A percentile compares a stretch with the other conserved stretches of the same genome.
These are phyloP conservation scores for Phytophthora agathidicida DNA, from an alignment of 352 stramenopile genomes.

Conservation along the genomic window DNA sequence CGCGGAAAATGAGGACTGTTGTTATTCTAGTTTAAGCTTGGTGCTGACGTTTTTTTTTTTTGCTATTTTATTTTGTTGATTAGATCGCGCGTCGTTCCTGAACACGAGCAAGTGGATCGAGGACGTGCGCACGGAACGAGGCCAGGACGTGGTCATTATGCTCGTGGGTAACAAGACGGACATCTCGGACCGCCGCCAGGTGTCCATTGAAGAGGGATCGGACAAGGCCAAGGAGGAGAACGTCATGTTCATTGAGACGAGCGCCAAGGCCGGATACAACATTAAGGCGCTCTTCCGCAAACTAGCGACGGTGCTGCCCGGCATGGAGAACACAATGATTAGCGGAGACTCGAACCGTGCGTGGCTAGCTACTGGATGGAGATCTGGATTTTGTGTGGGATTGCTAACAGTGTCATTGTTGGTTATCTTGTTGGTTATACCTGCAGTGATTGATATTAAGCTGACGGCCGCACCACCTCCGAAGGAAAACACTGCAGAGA, in stretches of 20 bases:
- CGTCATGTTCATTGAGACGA: conserved; percentile 99
- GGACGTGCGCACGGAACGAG: conserved; percentile 97
- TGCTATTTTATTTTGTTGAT: background rate
- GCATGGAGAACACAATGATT: conserved; percentile 93
- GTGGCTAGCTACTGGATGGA: conserved; percentile 16
- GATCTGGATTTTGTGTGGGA: no score
- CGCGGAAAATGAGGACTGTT: no score
- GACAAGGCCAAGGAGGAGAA: conserved; percentile 98
- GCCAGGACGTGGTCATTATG: conserved; percentile 99
- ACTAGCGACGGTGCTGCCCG: conserved; percentile 96
- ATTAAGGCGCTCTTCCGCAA: conserved; percentile 99
- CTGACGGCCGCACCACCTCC: conserved; percentile 78
- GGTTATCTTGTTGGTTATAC: conserved; percentile 7
- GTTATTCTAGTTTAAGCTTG: conserved; percentile 4
- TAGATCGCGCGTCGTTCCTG: conserved; percentile 96
- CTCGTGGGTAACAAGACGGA: conserved; percentile 99
- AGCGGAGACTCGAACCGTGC: conserved; percentile 88
- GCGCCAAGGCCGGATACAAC: conserved; percentile 97
- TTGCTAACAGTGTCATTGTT: conserved; percentile 4
- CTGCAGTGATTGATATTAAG: conserved; percentile 89
- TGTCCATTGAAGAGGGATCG: conserved; percentile 98
- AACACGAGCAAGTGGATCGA: conserved; percentile 99
- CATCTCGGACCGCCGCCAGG: conserved; percentile 96
- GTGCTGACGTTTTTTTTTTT: no score
- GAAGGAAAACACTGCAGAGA: conserved; percentile 74